phyloP scores from a whole-genome alignment of 2,329 filamentous ascomycete genomes.

The Aspergillus fumigatus region DNA sequence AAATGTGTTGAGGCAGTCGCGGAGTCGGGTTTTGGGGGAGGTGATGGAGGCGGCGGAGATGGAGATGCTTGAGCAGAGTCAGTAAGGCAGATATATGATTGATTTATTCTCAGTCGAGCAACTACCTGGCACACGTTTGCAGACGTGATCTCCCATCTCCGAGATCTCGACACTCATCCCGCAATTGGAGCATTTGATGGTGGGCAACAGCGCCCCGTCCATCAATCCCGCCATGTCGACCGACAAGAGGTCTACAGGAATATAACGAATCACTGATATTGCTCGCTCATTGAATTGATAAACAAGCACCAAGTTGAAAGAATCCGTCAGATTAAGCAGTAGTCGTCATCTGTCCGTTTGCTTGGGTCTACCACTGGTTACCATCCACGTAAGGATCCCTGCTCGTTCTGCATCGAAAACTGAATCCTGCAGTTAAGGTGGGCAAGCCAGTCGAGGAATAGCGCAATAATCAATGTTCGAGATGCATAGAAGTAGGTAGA shows the following conservation, averaged over 20 bases:
- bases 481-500: conserved; percentile 2
- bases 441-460: no score
- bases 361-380: background rate
- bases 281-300: conserved; percentile 10
- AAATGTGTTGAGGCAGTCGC: conserved; percentile 20
- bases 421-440: background rate
- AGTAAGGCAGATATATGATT: conserved; percentile 2
- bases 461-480: conserved; percentile 3
- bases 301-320: background rate
- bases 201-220: conserved; percentile 68
- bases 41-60: conserved; percentile 20
- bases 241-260: conserved; percentile 43
- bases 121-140: conserved; percentile 43
- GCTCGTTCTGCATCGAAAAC: background rate
- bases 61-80: conserved; percentile 3
- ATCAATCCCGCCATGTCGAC: conserved; percentile 36
- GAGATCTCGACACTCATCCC: conserved; percentile 74
- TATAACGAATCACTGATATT: background rate
- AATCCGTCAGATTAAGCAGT: background rate
- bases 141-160: conserved; percentile 80
- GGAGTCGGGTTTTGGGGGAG: conserved; percentile 24
- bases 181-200: conserved; percentile 84
- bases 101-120: conserved; percentile 4
- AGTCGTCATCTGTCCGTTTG: background rate
- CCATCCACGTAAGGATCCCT: background rate